phyloP scores from a whole-genome alignment of 2,329 filamentous ascomycete genomes.

The Penicillium olsonii region DNA sequence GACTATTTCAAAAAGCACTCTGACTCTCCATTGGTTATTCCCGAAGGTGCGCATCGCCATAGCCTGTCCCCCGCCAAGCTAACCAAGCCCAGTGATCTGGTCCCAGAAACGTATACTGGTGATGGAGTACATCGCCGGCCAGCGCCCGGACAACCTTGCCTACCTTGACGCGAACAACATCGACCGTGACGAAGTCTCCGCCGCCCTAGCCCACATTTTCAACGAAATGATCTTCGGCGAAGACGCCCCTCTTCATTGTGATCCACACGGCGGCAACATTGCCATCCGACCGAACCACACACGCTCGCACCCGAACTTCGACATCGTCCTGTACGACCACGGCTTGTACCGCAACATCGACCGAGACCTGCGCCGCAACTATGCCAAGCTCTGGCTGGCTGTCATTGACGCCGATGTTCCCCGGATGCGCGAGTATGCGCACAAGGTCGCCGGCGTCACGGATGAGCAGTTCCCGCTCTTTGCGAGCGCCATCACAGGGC shows the following conservation, averaged over 20 bases:
- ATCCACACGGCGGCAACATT: slow-evolving; percentile 95
- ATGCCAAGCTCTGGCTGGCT: slow-evolving; percentile 96
- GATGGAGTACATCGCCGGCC: slow-evolving; percentile 89
- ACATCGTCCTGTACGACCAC: slow-evolving; percentile 95
- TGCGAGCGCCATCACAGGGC: slow-evolving; percentile 90
- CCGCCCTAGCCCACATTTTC: slow-evolving; percentile 86
- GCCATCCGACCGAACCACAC: slow-evolving; percentile 77
- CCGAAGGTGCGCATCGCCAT: slow-evolving; percentile 52
- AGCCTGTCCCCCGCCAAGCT: slow-evolving; percentile 7
- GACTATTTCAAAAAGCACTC: slow-evolving; percentile 77
- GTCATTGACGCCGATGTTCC: slow-evolving; percentile 86
- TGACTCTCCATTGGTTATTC: slow-evolving; percentile 80
- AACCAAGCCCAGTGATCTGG: slow-evolving; percentile 67
- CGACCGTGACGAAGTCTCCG: slow-evolving; percentile 92
- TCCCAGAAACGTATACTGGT: slow-evolving; percentile 85
- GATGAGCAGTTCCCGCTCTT: slow-evolving; percentile 94
- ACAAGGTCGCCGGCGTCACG: slow-evolving; percentile 83
- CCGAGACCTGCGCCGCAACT: slow-evolving; percentile 72
- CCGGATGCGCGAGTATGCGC: slow-evolving; percentile 83
- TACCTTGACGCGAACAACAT: slow-evolving; percentile 85
- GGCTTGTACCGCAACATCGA: slow-evolving; percentile 95
- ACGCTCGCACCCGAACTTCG: slow-evolving; percentile 74
- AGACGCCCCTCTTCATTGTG: slow-evolving; percentile 87
- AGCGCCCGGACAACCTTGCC: slow-evolving; percentile 82
- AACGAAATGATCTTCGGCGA: slow-evolving; percentile 99